A percentile compares a stretch with the other conserved stretches of the same genome.
These are phyloP conservation scores for Fusarium stilboides DNA, from an alignment of 2,329 filamentous ascomycete genomes.

Conservation along the genomic window DNA sequence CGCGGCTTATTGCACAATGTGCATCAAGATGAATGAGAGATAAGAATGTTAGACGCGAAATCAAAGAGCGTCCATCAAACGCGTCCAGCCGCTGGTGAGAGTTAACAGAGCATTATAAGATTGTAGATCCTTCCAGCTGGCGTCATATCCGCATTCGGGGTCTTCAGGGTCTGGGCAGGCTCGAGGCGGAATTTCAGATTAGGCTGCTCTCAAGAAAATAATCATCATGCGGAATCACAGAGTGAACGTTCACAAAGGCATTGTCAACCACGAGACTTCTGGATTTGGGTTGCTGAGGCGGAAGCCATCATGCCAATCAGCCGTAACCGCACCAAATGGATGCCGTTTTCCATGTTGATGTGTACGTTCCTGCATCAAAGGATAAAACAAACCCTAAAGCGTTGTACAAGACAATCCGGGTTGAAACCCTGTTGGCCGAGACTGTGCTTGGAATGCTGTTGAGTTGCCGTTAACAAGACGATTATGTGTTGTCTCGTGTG, in stretches of 20 bases:
- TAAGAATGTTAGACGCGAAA: conserved; percentile 5
- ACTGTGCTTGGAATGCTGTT: conserved; percentile 32
- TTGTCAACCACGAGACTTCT: conserved; percentile 25
- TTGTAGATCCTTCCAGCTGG: neutral
- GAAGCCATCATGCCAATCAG: conserved; percentile 38
- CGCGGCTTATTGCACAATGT: neutral
- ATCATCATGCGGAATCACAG: neutral
- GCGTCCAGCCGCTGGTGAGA: neutral
- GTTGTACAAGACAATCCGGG: neutral
- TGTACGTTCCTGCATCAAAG: conserved; percentile 29
- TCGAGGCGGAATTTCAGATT: neutral
- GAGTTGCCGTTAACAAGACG: conserved; percentile 5
- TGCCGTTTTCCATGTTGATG: conserved; percentile 21
- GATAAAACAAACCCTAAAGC: conserved; percentile 14
- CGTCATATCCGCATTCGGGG: conserved; percentile 32
- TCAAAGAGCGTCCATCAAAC: neutral
- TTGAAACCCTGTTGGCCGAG: conserved; percentile 4
- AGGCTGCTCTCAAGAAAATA: neutral
- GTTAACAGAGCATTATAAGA: conserved; percentile 28
- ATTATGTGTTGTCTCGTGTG: neutral
- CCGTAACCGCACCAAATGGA: conserved; percentile 5
- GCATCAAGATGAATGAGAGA: conserved; percentile 14
- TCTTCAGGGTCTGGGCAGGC: neutral
- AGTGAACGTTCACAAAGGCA: conserved; percentile 16
- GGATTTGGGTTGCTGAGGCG: conserved; percentile 38